Percentiles rank a stretch among this genome's conserved stretches.
These are phyloP conservation scores for Amphibolis antarctica DNA, from an alignment of 106 monocot genomes.

Conservation along the genomic window DNA sequence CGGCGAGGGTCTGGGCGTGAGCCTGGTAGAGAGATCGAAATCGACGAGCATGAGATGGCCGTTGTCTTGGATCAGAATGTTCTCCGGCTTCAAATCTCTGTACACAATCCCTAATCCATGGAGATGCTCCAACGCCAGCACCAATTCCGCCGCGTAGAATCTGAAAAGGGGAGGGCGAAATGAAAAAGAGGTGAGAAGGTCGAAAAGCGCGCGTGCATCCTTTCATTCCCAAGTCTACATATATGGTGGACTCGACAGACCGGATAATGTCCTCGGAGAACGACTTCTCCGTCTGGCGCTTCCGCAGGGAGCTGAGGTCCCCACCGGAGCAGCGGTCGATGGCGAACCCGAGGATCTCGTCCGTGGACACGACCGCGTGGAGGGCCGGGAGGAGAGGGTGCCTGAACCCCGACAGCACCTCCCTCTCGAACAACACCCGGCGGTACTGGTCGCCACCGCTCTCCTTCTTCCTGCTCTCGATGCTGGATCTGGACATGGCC, in stretches of 20 bases:
- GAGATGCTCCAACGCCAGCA: slow-evolving; percentile 67
- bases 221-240: not conserved
- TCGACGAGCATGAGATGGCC: slow-evolving; percentile 96
- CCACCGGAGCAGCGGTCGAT: slow-evolving; percentile 72
- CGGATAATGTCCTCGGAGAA: slow-evolving; percentile 72
- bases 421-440: slow-evolving; percentile 76
- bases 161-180: slow-evolving; percentile 30
- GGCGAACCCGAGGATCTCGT: slow-evolving; percentile 65
- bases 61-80: slow-evolving; percentile 68
- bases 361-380: slow-evolving; percentile 59
- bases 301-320: slow-evolving; percentile 38
- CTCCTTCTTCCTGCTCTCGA: slow-evolving; percentile 16
- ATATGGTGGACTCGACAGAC: slow-evolving; percentile 14
- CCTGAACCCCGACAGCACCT: slow-evolving; percentile 42
- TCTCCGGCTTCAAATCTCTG: slow-evolving; percentile 92
- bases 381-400: slow-evolving; percentile 74
- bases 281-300: slow-evolving; percentile 57
- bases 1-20: slow-evolving; percentile 5
- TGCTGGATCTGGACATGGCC: slow-evolving; percentile 36
- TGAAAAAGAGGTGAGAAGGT: not conserved
- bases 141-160: slow-evolving; percentile 94
- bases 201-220: not conserved
- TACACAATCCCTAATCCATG: slow-evolving; percentile 69
- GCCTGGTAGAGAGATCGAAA: slow-evolving; percentile 82
- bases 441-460: slow-evolving; percentile 27